A percentile compares a stretch with the other conserved stretches of the same genome.
Conservation (phyloP, 208 protist species). For the Crithidia sp. region DNA sequence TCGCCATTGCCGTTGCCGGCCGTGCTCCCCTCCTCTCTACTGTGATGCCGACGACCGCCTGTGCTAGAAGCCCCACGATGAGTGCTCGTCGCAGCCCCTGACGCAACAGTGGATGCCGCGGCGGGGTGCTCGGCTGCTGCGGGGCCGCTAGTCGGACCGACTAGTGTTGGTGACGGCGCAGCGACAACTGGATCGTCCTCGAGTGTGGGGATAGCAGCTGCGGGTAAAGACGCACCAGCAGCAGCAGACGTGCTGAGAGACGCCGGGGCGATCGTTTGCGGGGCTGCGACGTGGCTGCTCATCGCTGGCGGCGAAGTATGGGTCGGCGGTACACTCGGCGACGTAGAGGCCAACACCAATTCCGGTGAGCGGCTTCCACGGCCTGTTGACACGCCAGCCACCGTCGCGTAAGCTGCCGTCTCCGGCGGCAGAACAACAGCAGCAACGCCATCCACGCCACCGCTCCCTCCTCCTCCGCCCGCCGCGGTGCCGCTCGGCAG, state of each 20-base stretch:
- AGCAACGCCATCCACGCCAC: background rate
- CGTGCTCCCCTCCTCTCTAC: too few relatives aligned
- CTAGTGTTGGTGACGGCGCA: background rate
- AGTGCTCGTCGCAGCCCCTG: too few relatives aligned
- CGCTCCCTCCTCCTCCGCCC: background rate
- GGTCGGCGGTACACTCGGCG: background rate
- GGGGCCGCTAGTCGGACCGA: background rate
- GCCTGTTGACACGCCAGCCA: background rate
- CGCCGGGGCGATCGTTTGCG: background rate
- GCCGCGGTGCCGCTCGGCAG: background rate
- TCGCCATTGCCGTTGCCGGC: too few relatives aligned
- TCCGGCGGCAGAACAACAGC: background rate
- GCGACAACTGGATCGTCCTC: background rate
- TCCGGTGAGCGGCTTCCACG: conserved; percentile 3
- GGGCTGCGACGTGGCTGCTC: background rate
- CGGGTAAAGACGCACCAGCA: background rate
- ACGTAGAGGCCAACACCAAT: too few relatives aligned
- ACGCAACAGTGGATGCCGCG: too few relatives aligned
- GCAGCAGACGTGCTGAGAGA: background rate
- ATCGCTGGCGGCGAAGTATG: background rate
- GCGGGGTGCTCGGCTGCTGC: background rate
- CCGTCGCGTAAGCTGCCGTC: conserved; percentile 9
- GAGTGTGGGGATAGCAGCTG: background rate
- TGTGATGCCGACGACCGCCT: too few relatives aligned
- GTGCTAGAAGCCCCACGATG: too few relatives aligned